These are phyloP conservation scores for Tardiomyces blankii DNA, from an alignment of 1,139 yeast species.

Conservation along the genomic window DNA sequence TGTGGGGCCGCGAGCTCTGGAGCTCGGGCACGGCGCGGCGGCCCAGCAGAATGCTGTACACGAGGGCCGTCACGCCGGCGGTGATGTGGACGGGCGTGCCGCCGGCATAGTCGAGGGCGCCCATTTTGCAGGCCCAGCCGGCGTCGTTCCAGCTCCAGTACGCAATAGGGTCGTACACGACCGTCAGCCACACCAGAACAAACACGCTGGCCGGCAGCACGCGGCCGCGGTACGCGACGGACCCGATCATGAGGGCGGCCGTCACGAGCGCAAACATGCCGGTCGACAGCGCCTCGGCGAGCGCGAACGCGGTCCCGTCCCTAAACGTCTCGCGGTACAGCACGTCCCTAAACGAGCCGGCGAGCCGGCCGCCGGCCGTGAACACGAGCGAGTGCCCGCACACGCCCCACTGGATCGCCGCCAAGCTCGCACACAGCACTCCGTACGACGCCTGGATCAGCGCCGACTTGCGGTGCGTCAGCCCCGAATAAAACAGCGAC, in stretches of 20 bases:
- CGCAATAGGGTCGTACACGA: slow-evolving; percentile 53
- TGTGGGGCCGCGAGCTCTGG: slow-evolving; percentile 22
- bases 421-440: slow-evolving; percentile 31
- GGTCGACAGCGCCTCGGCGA: slow-evolving; percentile 38
- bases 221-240: slow-evolving; percentile 49
- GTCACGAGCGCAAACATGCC: slow-evolving; percentile 43
- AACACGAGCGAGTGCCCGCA: slow-evolving; percentile 43
- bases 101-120: slow-evolving; percentile 54
- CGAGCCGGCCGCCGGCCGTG: slow-evolving; percentile 29
- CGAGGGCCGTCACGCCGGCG: slow-evolving; percentile 48
- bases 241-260: slow-evolving; percentile 45
- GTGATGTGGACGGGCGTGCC: slow-evolving; percentile 55
- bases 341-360: slow-evolving; percentile 37
- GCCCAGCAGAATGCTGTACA: slow-evolving; percentile 49
- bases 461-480: slow-evolving; percentile 46
- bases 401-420: slow-evolving; percentile 43
- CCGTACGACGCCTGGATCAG: slow-evolving; percentile 45
- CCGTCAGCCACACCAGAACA: slow-evolving; percentile 41
- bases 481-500: slow-evolving; percentile 43
- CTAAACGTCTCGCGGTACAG: slow-evolving; percentile 28
- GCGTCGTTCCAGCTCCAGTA: slow-evolving; percentile 55
- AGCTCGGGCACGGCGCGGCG: slow-evolving; percentile 25
- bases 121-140: slow-evolving; percentile 44
- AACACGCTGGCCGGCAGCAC: slow-evolving; percentile 43
- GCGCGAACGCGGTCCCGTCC: slow-evolving; percentile 32